Percentiles rank a stretch among this genome's conserved stretches.
Evolutionary conservation across 2,329 filamentous ascomycete species (phyloP).

Genomic region (Fusarium albidum): DNA sequence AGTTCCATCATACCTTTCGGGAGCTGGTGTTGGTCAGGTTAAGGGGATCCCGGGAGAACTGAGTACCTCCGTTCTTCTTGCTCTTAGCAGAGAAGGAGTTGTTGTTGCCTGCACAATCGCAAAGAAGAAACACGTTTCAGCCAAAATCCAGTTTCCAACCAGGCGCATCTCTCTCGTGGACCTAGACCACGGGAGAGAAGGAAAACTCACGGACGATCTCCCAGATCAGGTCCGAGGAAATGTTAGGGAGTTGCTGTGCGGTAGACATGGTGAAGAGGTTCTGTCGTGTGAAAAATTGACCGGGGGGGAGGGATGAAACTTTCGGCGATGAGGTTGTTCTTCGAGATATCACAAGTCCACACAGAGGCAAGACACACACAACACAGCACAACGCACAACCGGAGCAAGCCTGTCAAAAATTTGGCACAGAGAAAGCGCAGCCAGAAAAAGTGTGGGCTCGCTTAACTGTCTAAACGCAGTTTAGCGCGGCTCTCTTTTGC

Average conservation of each 20-base stretch:
- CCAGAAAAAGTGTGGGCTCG: slow-evolving; percentile 52
- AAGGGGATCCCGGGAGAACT: slow-evolving; percentile 93
- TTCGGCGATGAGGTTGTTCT: slow-evolving; percentile 46
- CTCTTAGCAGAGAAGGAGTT: slow-evolving; percentile 95
- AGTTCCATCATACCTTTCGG: slow-evolving; percentile 80
- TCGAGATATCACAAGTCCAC: slow-evolving; percentile 37
- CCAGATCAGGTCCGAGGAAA: slow-evolving; percentile 94
- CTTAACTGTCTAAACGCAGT: slow-evolving; percentile 41
- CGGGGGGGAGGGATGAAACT: slow-evolving; percentile 26
- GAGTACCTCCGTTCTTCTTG: slow-evolving; percentile 77
- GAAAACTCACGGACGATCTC: slow-evolving; percentile 89
- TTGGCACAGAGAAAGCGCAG: slow-evolving; percentile 29
- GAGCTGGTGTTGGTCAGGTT: slow-evolving; percentile 93
- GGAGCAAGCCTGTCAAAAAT: slow-evolving; percentile 31
- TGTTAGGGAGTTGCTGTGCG: slow-evolving; percentile 69
- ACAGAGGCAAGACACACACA: no score
- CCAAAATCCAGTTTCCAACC: slow-evolving; percentile 20
- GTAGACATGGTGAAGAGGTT: slow-evolving; percentile 60
- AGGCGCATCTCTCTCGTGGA: slow-evolving; percentile 26
- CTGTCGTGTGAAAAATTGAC: slow-evolving; percentile 41
- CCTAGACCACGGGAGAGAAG: slow-evolving; percentile 11
- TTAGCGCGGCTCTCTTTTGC: slow-evolving; percentile 36
- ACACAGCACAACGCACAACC: slow-evolving; percentile 21
- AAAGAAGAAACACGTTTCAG: slow-evolving; percentile 31
- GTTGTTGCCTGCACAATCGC: slow-evolving; percentile 71